Evolutionary conservation across 2,329 filamentous ascomycete genomes (phyloP), one percentile per base, ranked within the genome.

Genomic region (Ceratocystis colombiana): DNA sequence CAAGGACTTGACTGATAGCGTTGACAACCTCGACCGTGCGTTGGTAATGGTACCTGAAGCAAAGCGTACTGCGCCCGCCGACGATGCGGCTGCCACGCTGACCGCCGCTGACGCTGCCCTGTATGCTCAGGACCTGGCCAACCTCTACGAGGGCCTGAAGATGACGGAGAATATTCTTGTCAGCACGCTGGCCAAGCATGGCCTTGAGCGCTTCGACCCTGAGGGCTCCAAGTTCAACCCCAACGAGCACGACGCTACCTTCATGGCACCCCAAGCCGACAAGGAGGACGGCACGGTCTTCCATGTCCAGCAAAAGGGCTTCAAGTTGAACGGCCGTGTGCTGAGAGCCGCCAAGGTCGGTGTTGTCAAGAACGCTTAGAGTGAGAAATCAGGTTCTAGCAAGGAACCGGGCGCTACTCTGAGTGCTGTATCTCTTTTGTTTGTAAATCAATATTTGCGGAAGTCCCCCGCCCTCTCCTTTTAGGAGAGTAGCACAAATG

Each of bases 21-120:
- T 99, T 73, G 94, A 99, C 79, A 99, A 97, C 82, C 86, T 99
- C 70, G 94, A 99, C 78, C 92, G 92, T 71, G 94, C 94, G 55
- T 84, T 99, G 55, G 77, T 80, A 69, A 90, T 87, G 73, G 92
- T 96, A 12, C 86, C 90, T 22, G 75, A 82, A 68, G 87, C 90
- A 50, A 90, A 89, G 77, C 67, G 64, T 7, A 12, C 45, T 0
- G 67, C n/a, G 8, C 64, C 67, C 5, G 33, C 64, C 20, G 20
- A 46, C 2, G 62, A 48, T 8, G 2, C 30, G 1, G 12, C 48
- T 1, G 46, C 41, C 37, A 81, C 95, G 22, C 53, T 59, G 53
- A 59, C 53, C 2, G 53, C 53, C 28, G 28, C 20, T 1, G 53
- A 59, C 25, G 53, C 53, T 30, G 71, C 75, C 61, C 81, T 82